Percentiles rank a stretch among this genome's conserved stretches.
Conservation (phyloP, 2,329 filamentous ascomycete genomes). For the Phaeomoniella chlamydospora region DNA sequence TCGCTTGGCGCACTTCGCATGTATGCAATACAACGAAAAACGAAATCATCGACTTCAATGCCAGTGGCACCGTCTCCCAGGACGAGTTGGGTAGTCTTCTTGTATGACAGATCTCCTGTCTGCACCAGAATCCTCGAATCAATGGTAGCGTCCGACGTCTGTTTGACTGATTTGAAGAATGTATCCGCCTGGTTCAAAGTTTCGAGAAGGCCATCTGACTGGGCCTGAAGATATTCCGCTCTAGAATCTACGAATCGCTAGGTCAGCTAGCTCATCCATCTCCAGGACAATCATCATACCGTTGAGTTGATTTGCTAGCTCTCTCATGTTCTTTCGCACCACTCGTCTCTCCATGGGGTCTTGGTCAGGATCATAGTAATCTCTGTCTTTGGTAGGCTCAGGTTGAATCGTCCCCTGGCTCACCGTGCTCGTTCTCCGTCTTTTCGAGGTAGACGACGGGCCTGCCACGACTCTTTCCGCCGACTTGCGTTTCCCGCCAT, state of each 20-base stretch:
- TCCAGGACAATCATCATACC: slow-evolving; percentile 22
- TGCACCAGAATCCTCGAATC: slow-evolving; percentile 77
- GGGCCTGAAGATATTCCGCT: slow-evolving; percentile 54
- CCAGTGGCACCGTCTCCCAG: slow-evolving; percentile 60
- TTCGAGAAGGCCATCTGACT: slow-evolving; percentile 50
- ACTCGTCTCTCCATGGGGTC: slow-evolving; percentile 56
- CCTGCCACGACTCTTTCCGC: not conserved
- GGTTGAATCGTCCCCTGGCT: slow-evolving; percentile 15
- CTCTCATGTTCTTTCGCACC: slow-evolving; percentile 55
- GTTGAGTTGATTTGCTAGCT: slow-evolving; percentile 47
- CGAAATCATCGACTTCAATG: slow-evolving; percentile 79
- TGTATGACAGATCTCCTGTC: slow-evolving; percentile 65
- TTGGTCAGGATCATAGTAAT: slow-evolving; percentile 70
- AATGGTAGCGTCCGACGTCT: slow-evolving; percentile 80
- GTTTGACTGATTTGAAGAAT: slow-evolving; percentile 55
- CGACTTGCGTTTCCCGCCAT: not conserved
- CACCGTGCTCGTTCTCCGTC: slow-evolving; percentile 25
- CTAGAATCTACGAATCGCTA: slow-evolving; percentile 45
- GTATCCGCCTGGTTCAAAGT: slow-evolving; percentile 53
- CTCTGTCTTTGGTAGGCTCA: slow-evolving; percentile 23
- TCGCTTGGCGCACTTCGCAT: slow-evolving; percentile 54
- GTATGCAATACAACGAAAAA: slow-evolving; percentile 76
- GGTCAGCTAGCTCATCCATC: slow-evolving; percentile 6
- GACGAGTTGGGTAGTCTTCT: slow-evolving; percentile 60
- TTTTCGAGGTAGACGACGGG: slow-evolving; percentile 21